Percentiles rank a stretch among this genome's conserved stretches.
Evolutionary conservation across 306 rosid species (phyloP).

Genomic region (Lotus japonicus): DNA sequence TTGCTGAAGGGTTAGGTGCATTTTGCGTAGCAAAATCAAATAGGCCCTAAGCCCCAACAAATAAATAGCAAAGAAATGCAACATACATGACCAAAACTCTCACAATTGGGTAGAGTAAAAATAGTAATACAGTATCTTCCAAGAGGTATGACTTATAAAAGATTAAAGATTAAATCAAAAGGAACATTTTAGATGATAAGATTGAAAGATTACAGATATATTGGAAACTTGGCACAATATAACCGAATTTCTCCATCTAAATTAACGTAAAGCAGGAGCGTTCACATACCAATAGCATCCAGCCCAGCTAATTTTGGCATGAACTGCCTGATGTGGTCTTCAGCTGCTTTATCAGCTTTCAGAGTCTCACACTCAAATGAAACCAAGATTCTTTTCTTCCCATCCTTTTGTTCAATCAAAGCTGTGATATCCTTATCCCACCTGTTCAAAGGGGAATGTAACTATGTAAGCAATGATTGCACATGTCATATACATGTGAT

Average conservation of each 20-base stretch:
- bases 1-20: background rate
- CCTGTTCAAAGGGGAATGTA: constrained; percentile 37
- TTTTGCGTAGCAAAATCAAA: background rate
- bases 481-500: background rate
- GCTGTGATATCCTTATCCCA: constrained; percentile 78
- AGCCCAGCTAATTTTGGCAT: constrained; percentile 84
- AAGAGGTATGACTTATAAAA: background rate
- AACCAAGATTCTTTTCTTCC: constrained; percentile 46
- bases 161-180: background rate
- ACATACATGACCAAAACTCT: background rate
- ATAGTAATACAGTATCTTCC: background rate
- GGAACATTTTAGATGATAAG: no score
- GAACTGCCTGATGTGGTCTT: constrained; percentile 81
- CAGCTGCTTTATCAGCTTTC: constrained; percentile 83
- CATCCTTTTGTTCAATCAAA: constrained; percentile 63
- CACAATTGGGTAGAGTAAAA: background rate
- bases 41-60: background rate
- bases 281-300: constrained; percentile 84
- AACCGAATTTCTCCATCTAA: background rate
- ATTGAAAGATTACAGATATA: background rate
- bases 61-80: constrained; percentile 4
- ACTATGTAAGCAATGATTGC: constrained; percentile 15
- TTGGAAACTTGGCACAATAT: background rate
- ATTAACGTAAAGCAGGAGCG: constrained; percentile 14
- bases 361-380: constrained; percentile 71